Percentiles rank a stretch among this genome's conserved stretches.
Conservation (phyloP, 768 basidiomycete species). For the Russula abietina region DNA sequence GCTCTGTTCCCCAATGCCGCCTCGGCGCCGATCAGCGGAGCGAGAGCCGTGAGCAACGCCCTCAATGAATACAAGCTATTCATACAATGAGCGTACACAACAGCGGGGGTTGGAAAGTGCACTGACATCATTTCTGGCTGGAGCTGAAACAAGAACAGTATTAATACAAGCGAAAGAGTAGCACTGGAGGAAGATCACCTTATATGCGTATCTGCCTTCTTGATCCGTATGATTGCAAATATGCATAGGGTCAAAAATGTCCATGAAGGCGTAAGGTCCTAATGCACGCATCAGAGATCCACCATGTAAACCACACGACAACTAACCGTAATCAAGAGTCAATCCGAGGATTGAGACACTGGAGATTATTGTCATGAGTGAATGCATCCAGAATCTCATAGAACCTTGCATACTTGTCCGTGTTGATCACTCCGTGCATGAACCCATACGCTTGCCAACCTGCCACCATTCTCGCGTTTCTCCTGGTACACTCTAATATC, state of each 20-base stretch:
- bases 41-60: conserved; percentile 67
- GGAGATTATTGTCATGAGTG: neutral
- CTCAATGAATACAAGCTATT: conserved; percentile 70
- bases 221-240: conserved; percentile 90
- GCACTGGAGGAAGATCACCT: conserved; percentile 30
- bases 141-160: conserved; percentile 34
- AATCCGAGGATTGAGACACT: conserved; percentile 71
- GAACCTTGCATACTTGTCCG: conserved; percentile 68
- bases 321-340: conserved; percentile 68
- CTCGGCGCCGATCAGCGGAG: conserved; percentile 86
- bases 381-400: conserved; percentile 11
- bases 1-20: conserved; percentile 44
- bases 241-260: conserved; percentile 76
- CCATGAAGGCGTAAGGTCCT: conserved; percentile 95
- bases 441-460: conserved; percentile 94
- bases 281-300: conserved; percentile 10
- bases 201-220: conserved; percentile 71
- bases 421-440: conserved; percentile 97
- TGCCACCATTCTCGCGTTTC: conserved; percentile 91
- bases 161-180: conserved; percentile 10
- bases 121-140: conserved; percentile 79
- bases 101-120: neutral
- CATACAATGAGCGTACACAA: conserved; percentile 9
- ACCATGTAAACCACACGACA: neutral
- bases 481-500: conserved; percentile 68